Conservation (phyloP, 306 rosid species). For the Mimosa pudica region DNA sequence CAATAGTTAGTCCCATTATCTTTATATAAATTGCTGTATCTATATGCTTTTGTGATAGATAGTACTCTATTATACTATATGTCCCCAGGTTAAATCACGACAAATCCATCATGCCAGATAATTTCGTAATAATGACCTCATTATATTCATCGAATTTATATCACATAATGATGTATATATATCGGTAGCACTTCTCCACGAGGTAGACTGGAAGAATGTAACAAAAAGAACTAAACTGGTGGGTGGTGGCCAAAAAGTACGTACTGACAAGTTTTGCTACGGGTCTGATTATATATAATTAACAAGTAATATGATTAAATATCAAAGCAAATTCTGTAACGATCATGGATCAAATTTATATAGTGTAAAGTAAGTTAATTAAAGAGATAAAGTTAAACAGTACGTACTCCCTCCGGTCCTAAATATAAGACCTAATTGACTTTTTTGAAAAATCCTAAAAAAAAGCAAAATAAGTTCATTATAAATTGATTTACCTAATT, state of each 20-base stretch:
- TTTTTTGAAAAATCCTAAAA: no score
- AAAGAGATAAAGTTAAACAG: no score
- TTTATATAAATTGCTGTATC: conserved; percentile 12
- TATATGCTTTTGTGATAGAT: conserved; percentile 19
- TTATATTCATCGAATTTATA: background rate
- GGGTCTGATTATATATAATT: background rate
- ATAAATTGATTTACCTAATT: no score
- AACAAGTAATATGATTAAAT: background rate
- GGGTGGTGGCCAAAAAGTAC: background rate
- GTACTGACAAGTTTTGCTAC: background rate
- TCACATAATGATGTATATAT: background rate
- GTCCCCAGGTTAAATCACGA: background rate
- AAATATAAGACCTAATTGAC: no score
- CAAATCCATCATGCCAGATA: background rate
- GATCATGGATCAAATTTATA: background rate
- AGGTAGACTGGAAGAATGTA: background rate
- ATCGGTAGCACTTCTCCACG: background rate
- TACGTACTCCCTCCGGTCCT: no score
- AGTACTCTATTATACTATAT: background rate
- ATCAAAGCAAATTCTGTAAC: background rate
- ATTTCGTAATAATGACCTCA: background rate
- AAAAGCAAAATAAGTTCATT: background rate
- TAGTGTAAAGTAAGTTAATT: background rate
- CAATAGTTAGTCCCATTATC: conserved; percentile 13
- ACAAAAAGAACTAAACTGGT: background rate